Percentiles rank a stretch among this genome's conserved stretches.
Conservation (phyloP, 73 alveolate genomes). For the Chromera velia region DNA sequence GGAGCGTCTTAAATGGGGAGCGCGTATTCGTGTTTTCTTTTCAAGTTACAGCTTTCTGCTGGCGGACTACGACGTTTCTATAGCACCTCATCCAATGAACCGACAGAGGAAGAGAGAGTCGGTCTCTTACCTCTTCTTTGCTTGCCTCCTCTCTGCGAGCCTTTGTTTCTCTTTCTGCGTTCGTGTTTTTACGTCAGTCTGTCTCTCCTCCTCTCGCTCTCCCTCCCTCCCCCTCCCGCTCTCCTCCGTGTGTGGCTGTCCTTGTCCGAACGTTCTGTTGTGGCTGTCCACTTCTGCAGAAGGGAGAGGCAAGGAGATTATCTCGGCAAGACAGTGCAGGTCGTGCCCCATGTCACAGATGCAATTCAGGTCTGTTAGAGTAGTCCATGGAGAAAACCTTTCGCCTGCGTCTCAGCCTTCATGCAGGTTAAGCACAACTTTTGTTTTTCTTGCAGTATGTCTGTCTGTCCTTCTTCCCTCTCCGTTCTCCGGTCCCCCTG, state of each 20-base stretch:
- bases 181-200: no score
- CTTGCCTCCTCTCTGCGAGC: no score
- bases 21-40: no score
- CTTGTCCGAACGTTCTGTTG: no score
- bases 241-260: no score
- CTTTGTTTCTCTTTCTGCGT: no score
- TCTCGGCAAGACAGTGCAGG: conserved; percentile 64
- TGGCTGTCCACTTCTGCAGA: background rate
- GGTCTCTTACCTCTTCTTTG: background rate
- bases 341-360: conserved; percentile 59
- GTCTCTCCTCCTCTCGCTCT: no score
- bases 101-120: background rate
- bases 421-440: background rate
- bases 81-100: background rate
- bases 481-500: no score
- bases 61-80: no score
- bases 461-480: background rate
- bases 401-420: conserved; percentile 7
- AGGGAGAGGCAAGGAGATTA: conserved; percentile 56
- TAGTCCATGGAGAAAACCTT: conserved; percentile 3
- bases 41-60: no score
- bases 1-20: no score
- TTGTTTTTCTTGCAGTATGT: background rate
- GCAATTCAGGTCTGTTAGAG: conserved; percentile 40
- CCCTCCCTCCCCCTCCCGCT: no score